Evolutionary conservation across 2,329 filamentous ascomycete genomes (phyloP).

Genomic region (Colletotrichum echinochloae): DNA sequence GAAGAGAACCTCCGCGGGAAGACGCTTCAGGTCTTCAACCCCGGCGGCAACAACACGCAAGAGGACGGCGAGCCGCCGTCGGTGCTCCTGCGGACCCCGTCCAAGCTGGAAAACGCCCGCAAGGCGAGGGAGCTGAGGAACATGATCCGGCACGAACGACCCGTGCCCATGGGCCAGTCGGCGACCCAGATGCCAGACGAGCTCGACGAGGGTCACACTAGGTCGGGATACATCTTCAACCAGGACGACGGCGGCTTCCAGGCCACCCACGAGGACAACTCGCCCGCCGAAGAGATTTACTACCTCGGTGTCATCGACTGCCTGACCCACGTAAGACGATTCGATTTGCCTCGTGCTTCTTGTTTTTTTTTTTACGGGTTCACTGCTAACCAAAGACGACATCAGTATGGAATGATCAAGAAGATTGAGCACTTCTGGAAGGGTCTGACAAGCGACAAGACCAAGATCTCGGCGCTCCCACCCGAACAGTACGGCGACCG

Average conservation of each 20-base stretch:
- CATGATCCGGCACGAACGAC: slow-evolving; percentile 92
- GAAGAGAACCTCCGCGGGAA: slow-evolving; percentile 93
- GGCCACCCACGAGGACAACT: slow-evolving; percentile 91
- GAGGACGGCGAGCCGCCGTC: slow-evolving; percentile 71
- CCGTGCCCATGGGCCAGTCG: slow-evolving; percentile 89
- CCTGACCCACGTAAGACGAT: slow-evolving; percentile 85
- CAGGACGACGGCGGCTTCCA: slow-evolving; percentile 92
- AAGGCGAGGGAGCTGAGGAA: slow-evolving; percentile 92
- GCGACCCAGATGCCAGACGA: slow-evolving; percentile 91
- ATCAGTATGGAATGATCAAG: slow-evolving; percentile 96
- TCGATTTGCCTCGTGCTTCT: background rate
- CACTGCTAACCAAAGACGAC: slow-evolving; percentile 35
- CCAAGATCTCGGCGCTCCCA: slow-evolving; percentile 91
- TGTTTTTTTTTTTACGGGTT: too few relatives aligned
- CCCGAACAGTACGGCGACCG: slow-evolving; percentile 93
- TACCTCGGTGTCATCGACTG: slow-evolving; percentile 99
- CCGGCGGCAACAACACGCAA: slow-evolving; percentile 74
- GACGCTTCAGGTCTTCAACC: slow-evolving; percentile 93
- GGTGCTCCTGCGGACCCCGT: slow-evolving; percentile 87
- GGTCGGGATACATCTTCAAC: slow-evolving; percentile 84
- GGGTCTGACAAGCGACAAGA: slow-evolving; percentile 84
- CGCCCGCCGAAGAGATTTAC: slow-evolving; percentile 90
- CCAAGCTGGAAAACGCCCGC: slow-evolving; percentile 89
- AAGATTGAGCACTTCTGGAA: slow-evolving; percentile 98
- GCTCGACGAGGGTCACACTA: slow-evolving; percentile 79